Base-by-base conservation (phyloP, 495 filamentous ascomycete species). In the Xylaria telfairii region DNA sequence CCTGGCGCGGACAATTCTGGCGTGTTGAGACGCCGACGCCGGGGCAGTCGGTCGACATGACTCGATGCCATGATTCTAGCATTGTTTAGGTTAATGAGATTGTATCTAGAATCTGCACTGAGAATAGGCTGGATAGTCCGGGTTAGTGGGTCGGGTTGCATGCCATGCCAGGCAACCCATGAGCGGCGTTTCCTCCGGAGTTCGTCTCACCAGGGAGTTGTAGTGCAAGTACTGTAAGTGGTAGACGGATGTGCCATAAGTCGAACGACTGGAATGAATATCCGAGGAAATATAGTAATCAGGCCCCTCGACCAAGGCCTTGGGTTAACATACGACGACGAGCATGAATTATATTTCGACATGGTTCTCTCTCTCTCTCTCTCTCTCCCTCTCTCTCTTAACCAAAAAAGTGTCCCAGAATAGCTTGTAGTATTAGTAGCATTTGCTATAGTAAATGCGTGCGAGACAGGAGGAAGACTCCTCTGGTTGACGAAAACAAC, bases 121-220 rank as follows among this genome's bases (percentile, higher is more conserved):
- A 26, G 62, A 37, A 65, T 12, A 24, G 39, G 26, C 44, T 30
- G 17, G 42, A 51, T 47, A 44, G 62, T 51, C 62, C 17, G 39
- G 62, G 62, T 21, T 37, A 17, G 62, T 51, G 62, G 62, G 44
- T 49, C 62, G 47, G 21, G 42, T 34, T 32, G 42, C 42, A 37
- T 65, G 28, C 42, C 4, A 65, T 51, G 62, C 62, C 37, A 66
- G 64, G 47, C n/a, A 49, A 54, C 47, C 62, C 17, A 51, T 54
- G 47, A 66, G 64, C 64, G 37, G 4, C 64, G n/a, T 42, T 66
- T 41, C 28, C 28, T 34, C 21, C 34, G 26, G 44, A 24, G 62
- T 3, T 46, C 2, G 17, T 47, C 26, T 28, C 21, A 17, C 26
- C 39, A 6, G 41, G 7, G 41, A 30, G 32, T 26, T 19, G 26